These are phyloP conservation scores for Nannochloropsis limnetica DNA, from an alignment of 352 stramenopile genomes.

Conservation along the genomic window DNA sequence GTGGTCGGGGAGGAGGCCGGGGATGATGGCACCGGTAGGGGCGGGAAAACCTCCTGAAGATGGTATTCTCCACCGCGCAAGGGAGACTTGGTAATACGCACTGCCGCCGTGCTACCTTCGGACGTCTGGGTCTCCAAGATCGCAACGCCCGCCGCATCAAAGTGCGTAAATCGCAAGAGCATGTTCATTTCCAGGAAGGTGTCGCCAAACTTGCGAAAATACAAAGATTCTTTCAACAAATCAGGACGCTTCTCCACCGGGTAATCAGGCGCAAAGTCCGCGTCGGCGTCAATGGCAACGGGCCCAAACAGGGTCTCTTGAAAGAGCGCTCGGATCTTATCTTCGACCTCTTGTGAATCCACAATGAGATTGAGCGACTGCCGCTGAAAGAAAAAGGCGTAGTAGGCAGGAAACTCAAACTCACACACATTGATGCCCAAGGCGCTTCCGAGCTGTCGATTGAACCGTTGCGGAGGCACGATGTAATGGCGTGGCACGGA, in stretches of 20 bases:
- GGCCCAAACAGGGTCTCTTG: constrained; percentile 76
- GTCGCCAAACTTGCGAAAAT: constrained; percentile 76
- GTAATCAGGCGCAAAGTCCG: constrained; percentile 65
- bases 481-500: constrained; percentile 84
- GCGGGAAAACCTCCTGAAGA: neutral
- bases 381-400: constrained; percentile 87
- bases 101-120: constrained; percentile 56
- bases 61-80: neutral
- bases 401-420: constrained; percentile 94
- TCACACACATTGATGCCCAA: constrained; percentile 88
- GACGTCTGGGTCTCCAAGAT: constrained; percentile 55
- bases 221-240: constrained; percentile 69
- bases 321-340: constrained; percentile 70
- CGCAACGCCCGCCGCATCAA: constrained; percentile 65
- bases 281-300: constrained; percentile 60
- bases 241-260: constrained; percentile 61
- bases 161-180: constrained; percentile 74
- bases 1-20: neutral
- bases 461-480: constrained; percentile 84
- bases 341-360: constrained; percentile 64
- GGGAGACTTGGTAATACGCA: constrained; percentile 21
- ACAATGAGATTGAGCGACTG: constrained; percentile 75
- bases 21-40: neutral
- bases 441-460: constrained; percentile 78
- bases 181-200: constrained; percentile 75